These are phyloP conservation scores for Phanerochaete carnosa DNA, from an alignment of 768 basidiomycete genomes.

Conservation along the genomic window DNA sequence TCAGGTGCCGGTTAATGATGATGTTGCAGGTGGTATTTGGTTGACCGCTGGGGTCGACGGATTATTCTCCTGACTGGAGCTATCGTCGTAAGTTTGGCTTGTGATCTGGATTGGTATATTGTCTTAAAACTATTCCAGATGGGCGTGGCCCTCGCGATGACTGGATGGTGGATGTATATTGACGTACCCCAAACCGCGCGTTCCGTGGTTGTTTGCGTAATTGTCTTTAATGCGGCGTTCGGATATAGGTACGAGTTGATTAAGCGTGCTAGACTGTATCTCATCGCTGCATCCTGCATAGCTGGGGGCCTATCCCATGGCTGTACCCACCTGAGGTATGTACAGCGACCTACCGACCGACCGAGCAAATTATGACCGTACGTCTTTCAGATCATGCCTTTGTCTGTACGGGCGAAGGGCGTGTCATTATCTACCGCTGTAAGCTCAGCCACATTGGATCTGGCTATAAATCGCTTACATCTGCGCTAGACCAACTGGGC, in stretches of 20 bases:
- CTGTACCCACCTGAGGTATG: slow-evolving; percentile 79
- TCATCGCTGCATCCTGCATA: slow-evolving; percentile 25
- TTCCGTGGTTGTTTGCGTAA: slow-evolving; percentile 85
- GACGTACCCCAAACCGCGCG: slow-evolving; percentile 82
- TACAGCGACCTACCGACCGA: not conserved
- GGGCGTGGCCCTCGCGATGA: slow-evolving; percentile 73
- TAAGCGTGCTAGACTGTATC: not conserved
- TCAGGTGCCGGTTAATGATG: slow-evolving; percentile 1
- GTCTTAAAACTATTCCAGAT: slow-evolving; percentile 45
- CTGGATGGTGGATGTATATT: slow-evolving; percentile 93
- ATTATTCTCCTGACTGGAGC: slow-evolving; percentile 86
- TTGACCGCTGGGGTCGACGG: slow-evolving; percentile 88
- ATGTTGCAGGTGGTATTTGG: slow-evolving; percentile 78
- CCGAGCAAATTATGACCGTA: slow-evolving; percentile 8
- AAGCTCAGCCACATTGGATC: not conserved
- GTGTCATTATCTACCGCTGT: slow-evolving; percentile 86
- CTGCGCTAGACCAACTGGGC: slow-evolving; percentile 55
- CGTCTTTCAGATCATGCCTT: slow-evolving; percentile 77
- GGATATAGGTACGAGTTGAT: slow-evolving; percentile 64
- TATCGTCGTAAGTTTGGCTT: slow-evolving; percentile 50
- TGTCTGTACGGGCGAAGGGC: slow-evolving; percentile 89
- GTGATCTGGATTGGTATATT: not conserved
- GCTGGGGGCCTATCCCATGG: slow-evolving; percentile 90
- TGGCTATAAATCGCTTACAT: not conserved
- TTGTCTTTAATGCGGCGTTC: slow-evolving; percentile 92